A percentile compares a stretch with the other conserved stretches of the same genome.
phyloP scores from a whole-genome alignment of 768 basidiomycete genomes.

The Inosperma sp. region DNA sequence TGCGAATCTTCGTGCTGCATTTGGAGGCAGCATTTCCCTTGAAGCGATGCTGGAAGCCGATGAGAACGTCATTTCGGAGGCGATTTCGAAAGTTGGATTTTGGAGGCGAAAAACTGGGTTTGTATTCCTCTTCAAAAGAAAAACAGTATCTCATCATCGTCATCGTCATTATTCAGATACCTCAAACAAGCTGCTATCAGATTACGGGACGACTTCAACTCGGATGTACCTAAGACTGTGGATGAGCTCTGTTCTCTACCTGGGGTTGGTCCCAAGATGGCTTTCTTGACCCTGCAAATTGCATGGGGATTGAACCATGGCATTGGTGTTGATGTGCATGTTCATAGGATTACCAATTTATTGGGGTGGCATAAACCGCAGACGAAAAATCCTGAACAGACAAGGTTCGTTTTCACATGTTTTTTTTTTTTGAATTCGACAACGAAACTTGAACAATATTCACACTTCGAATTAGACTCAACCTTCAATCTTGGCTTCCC shows the following conservation, averaged over 20 bases:
- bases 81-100: slow-evolving; percentile 89
- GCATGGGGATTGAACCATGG: slow-evolving; percentile 89
- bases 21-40: slow-evolving; percentile 79
- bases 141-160: not conserved
- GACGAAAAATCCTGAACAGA: slow-evolving; percentile 85
- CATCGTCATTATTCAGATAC: slow-evolving; percentile 49
- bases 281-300: slow-evolving; percentile 75
- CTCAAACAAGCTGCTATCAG: slow-evolving; percentile 67
- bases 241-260: slow-evolving; percentile 84
- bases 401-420: slow-evolving; percentile 47
- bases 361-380: slow-evolving; percentile 87
- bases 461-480: slow-evolving; percentile 44
- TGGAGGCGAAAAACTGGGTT: slow-evolving; percentile 86
- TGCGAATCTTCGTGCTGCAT: slow-evolving; percentile 57
- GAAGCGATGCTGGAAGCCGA: slow-evolving; percentile 64
- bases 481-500: slow-evolving; percentile 82
- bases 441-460: no score
- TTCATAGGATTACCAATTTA: slow-evolving; percentile 91
- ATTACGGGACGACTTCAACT: slow-evolving; percentile 66
- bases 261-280: slow-evolving; percentile 98
- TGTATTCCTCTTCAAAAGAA: slow-evolving; percentile 22
- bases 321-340: slow-evolving; percentile 95
- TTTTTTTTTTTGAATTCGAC: not conserved
- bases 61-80: slow-evolving; percentile 57
- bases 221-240: slow-evolving; percentile 85